A percentile compares a stretch with the other conserved stretches of the same genome.
Evolutionary conservation across 257 asterid species (phyloP).

Genomic region (Mentha longifolia): DNA sequence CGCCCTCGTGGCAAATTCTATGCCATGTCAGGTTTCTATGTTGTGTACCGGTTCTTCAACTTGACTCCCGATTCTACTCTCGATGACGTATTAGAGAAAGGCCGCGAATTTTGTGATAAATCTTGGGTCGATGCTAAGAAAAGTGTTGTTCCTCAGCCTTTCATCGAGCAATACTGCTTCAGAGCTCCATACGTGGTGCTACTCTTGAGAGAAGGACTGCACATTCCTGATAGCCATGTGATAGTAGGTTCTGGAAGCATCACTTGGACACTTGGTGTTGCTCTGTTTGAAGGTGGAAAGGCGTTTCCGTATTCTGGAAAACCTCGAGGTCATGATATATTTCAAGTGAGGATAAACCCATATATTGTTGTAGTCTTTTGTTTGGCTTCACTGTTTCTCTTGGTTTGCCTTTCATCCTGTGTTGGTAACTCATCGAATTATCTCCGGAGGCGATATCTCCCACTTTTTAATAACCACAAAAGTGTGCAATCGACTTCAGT

Average conservation of each 20-base stretch:
- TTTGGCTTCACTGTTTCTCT: conserved; percentile 58
- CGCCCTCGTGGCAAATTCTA: conserved; percentile 83
- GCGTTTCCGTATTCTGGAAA: conserved; percentile 51
- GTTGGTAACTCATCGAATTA: conserved; percentile 57
- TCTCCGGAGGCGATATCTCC: conserved; percentile 63
- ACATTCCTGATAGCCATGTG: conserved; percentile 68
- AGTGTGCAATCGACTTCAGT: conserved; percentile 60
- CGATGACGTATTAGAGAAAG: conserved; percentile 74
- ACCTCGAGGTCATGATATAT: conserved; percentile 46
- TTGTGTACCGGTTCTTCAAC: conserved; percentile 80
- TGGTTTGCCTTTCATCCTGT: conserved; percentile 55
- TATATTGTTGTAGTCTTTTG: conserved; percentile 45
- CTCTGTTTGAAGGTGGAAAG: conserved; percentile 90
- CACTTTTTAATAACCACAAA: conserved; percentile 59
- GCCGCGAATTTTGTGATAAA: conserved; percentile 73
- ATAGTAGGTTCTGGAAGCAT: conserved; percentile 88
- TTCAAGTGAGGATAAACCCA: conserved; percentile 60
- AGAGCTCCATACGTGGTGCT: conserved; percentile 84
- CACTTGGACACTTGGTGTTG: conserved; percentile 98
- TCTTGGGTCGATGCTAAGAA: conserved; percentile 75
- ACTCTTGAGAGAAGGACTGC: conserved; percentile 90
- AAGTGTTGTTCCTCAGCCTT: conserved; percentile 92
- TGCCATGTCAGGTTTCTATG: conserved; percentile 92
- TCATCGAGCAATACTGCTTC: conserved; percentile 95
- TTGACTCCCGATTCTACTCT: conserved; percentile 65